These are phyloP conservation scores for Jaltomata sinuosa DNA, from an alignment of 257 asterid species.

Conservation along the genomic window DNA sequence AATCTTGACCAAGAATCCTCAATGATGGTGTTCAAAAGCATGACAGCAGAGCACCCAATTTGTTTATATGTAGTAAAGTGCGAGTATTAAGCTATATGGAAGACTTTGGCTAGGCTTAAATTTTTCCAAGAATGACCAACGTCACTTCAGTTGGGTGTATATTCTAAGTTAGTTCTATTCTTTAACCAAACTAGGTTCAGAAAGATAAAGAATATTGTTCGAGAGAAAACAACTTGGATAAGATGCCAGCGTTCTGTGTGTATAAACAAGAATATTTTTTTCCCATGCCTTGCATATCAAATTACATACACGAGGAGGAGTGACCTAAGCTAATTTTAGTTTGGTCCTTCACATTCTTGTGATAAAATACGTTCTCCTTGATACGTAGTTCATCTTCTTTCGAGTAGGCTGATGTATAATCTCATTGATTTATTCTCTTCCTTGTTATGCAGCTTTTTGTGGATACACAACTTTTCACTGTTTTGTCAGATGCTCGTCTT, in stretches of 20 bases:
- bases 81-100: background rate
- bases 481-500: constrained; percentile 64
- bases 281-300: background rate
- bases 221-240: background rate
- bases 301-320: background rate
- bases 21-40: background rate
- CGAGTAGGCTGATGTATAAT: background rate
- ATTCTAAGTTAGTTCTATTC: background rate
- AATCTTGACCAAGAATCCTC: background rate
- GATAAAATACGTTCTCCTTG: background rate
- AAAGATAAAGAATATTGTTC: background rate
- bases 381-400: background rate
- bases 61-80: background rate
- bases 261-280: background rate
- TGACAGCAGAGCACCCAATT: background rate
- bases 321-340: background rate
- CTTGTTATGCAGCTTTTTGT: constrained; percentile 57
- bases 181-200: background rate
- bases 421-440: background rate
- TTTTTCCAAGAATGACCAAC: background rate
- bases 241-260: background rate
- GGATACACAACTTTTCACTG: constrained; percentile 72
- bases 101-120: background rate
- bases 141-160: background rate
- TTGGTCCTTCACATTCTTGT: background rate